These are phyloP conservation scores for Ogataea sp. DNA, from an alignment of 805 yeast species.

Conservation along the genomic window DNA sequence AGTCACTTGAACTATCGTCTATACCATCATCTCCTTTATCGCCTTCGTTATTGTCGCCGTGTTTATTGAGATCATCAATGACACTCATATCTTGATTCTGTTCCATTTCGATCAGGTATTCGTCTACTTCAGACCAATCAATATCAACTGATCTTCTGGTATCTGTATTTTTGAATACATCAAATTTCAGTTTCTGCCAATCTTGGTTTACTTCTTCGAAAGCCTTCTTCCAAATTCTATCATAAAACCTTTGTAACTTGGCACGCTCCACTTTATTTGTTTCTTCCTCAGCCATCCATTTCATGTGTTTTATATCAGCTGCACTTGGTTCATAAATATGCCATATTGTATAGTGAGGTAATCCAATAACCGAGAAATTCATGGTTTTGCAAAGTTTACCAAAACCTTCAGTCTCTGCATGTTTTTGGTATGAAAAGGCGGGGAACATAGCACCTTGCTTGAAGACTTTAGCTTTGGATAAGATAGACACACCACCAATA, in stretches of 20 bases:
- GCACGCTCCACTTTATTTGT: constrained; percentile 54
- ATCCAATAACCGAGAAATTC: constrained; percentile 79
- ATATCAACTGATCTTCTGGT: constrained; percentile 42
- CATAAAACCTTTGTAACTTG: constrained; percentile 57
- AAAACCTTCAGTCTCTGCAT: constrained; percentile 95
- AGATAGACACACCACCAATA: constrained; percentile 91
- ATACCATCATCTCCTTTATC: constrained; percentile 6
- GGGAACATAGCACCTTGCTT: constrained; percentile 88
- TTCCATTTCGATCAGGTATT: constrained; percentile 20
- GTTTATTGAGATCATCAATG: no score
- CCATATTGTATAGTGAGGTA: constrained; percentile 92
- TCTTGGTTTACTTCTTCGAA: constrained; percentile 69
- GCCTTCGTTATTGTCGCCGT: constrained; percentile 1
- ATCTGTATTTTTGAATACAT: constrained; percentile 74
- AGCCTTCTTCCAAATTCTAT: constrained; percentile 71
- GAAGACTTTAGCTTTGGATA: constrained; percentile 79
- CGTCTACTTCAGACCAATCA: constrained; percentile 67
- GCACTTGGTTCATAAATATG: constrained; percentile 89
- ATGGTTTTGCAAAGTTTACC: constrained; percentile 79
- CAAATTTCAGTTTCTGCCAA: constrained; percentile 64
- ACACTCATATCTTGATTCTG: no score
- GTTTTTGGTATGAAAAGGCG: constrained; percentile 86
- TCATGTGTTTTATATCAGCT: constrained; percentile 80
- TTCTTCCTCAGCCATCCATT: constrained; percentile 79
- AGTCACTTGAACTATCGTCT: neutral